phyloP scores from a whole-genome alignment of 768 basidiomycete genomes.

The Suillus lakei region DNA sequence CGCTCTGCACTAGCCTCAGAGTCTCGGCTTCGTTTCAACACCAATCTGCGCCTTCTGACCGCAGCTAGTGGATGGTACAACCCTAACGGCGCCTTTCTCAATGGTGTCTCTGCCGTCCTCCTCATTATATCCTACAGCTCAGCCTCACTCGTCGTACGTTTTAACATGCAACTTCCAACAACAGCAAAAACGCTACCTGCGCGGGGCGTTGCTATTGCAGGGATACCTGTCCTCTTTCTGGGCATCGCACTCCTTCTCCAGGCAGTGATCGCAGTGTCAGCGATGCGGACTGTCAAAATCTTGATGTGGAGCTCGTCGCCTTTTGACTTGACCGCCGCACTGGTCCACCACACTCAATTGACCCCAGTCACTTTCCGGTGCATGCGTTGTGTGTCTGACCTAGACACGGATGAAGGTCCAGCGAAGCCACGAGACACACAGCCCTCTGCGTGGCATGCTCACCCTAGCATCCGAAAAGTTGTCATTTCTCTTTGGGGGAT shows the following conservation, averaged over 20 bases:
- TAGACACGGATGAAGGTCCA: constrained; percentile 12
- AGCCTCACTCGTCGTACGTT: constrained; percentile 23
- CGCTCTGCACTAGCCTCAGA: constrained; percentile 34
- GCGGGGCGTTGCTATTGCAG: constrained; percentile 27
- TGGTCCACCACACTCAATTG: constrained; percentile 32
- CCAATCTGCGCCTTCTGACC: constrained; percentile 33
- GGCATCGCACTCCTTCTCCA: constrained; percentile 29
- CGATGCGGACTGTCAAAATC: constrained; percentile 25
- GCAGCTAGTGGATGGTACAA: constrained; percentile 22
- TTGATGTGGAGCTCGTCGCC: constrained; percentile 39
- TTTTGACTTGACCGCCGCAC: constrained; percentile 34
- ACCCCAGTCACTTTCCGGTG: constrained; percentile 23
- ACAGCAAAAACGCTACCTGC: too few relatives aligned
- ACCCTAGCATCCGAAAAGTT: constrained; percentile 27
- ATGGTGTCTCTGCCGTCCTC: constrained; percentile 27
- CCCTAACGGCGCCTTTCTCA: constrained; percentile 28
- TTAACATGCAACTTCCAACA: too few relatives aligned
- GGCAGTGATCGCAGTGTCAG: constrained; percentile 26
- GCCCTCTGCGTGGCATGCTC: constrained; percentile 34
- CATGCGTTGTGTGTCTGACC: constrained; percentile 28
- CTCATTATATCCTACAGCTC: constrained; percentile 35
- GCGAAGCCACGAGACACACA: constrained; percentile 19
- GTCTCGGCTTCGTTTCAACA: constrained; percentile 29
- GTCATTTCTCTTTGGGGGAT: constrained; percentile 28
- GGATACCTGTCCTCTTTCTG: constrained; percentile 32